phyloP scores from a whole-genome alignment of 2,329 filamentous ascomycete species.

The Camptophora hylomeconis region DNA sequence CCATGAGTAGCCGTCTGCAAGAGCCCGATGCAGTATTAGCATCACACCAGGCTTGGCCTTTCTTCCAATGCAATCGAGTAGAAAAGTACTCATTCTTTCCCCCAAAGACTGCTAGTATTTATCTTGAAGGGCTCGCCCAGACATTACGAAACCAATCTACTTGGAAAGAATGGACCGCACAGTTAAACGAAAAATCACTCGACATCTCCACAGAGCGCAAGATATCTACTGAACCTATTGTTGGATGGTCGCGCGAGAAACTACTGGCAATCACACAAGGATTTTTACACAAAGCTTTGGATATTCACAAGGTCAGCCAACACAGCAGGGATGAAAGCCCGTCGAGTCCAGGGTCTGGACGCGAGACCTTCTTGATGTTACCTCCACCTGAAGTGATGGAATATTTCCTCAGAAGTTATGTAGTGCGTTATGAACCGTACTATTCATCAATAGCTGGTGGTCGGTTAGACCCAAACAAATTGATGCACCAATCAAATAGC shows the following conservation, averaged over 20 bases:
- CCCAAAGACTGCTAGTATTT: constrained; percentile 37
- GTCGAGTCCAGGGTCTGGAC: constrained; percentile 39
- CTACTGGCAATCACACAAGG: constrained; percentile 59
- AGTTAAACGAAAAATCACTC: constrained; percentile 27
- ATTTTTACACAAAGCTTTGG: constrained; percentile 57
- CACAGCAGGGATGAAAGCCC: constrained; percentile 11
- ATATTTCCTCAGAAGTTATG: constrained; percentile 53
- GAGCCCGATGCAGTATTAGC: constrained; percentile 36
- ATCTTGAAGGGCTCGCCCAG: constrained; percentile 38
- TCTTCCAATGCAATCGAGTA: constrained; percentile 37
- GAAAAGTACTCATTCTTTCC: constrained; percentile 35
- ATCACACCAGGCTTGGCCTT: constrained; percentile 39
- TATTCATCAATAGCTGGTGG: constrained; percentile 50
- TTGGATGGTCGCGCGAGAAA: constrained; percentile 49
- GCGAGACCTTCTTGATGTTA: constrained; percentile 43
- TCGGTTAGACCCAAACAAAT: constrained; percentile 51
- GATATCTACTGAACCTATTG: constrained; percentile 35
- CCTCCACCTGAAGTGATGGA: constrained; percentile 54
- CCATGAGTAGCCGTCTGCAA: constrained; percentile 13
- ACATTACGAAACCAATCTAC: constrained; percentile 38
- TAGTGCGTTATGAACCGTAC: constrained; percentile 53
- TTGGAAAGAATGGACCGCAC: constrained; percentile 39
- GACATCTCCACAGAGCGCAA: constrained; percentile 35
- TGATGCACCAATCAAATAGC: constrained; percentile 49
- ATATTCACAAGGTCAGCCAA: constrained; percentile 43